Evolutionary conservation across 345 rosid genomes (phyloP), one percentile per base, ranked within the genome.

Genomic region (Heritiera littoralis): DNA sequence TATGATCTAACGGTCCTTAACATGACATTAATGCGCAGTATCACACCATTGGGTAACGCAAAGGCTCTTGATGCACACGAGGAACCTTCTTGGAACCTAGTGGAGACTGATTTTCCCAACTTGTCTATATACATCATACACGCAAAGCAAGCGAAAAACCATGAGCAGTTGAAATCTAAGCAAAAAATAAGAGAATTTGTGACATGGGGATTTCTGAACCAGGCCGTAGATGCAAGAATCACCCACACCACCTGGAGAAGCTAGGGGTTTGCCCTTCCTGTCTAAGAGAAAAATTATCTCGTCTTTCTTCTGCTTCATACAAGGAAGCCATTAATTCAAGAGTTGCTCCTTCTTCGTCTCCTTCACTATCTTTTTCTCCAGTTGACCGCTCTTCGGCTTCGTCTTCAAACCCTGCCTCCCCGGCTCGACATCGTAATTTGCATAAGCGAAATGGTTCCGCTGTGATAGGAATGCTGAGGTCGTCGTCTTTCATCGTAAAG

Each of bases 231-330:
- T 88, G 91, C 84, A 77, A 48, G 74, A 80, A 72, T 59, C 91
- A 88, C 67, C 84, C 81, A 2, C 40, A 61, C 48, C 81, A 82
- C 28, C 72, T 66, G 14, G 84, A 80, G 40, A 71, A 38, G 0
- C 77, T 75, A 77, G 91, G 91, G 60, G 87, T 88, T 40, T 88
- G 91, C 68, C 82, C 91, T 3, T 80, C 74, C 10, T 88, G 91
- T 75, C 77, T 88, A 2, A 72, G 86, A 75, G 87, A 88, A 43
- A 86, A 73, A 30, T 58, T 88, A 10, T 61, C 82, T 48, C 83
- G 76, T 14, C 74, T 80, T 1, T 40, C 32, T 23, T 23, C 77
- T 6, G 20, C 77, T 67, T 78, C 83, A 4, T 12, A 61, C 72
- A 59, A 12, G 11, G 38, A 80, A 9, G 18, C 58, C 28, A 23